phyloP scores from a whole-genome alignment of 768 basidiomycete genomes.

The Xanthoconium purpureum region DNA sequence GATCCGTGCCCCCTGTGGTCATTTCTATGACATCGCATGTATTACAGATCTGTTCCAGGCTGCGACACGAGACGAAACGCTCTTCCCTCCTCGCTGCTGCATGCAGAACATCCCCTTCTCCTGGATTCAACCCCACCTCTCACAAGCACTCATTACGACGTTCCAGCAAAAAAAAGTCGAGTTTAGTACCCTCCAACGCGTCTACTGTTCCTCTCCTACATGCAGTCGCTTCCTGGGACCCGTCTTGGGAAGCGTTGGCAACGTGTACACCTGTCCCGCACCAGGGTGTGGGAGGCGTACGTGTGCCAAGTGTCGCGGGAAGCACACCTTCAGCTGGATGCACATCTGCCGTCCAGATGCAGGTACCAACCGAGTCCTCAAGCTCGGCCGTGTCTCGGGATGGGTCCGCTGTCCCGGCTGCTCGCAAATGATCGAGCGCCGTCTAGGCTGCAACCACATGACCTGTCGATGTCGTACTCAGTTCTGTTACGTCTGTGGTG shows the following conservation, averaged over 20 bases:
- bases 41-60: slow-evolving; percentile 33
- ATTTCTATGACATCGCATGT: slow-evolving; percentile 36
- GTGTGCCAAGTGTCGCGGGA: slow-evolving; percentile 24
- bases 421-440: slow-evolving; percentile 38
- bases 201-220: slow-evolving; percentile 36
- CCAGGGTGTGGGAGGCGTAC: slow-evolving; percentile 19
- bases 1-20: slow-evolving; percentile 33
- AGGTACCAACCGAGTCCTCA: slow-evolving; percentile 24
- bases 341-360: slow-evolving; percentile 28
- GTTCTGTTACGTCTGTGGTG: slow-evolving; percentile 49
- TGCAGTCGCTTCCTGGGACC: slow-evolving; percentile 40
- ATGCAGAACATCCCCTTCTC: slow-evolving; percentile 27
- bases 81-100: slow-evolving; percentile 43
- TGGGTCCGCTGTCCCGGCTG: slow-evolving; percentile 43
- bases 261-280: slow-evolving; percentile 20
- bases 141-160: slow-evolving; percentile 12
- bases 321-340: slow-evolving; percentile 20
- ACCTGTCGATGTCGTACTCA: slow-evolving; percentile 38
- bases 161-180: slow-evolving; percentile 32
- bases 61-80: slow-evolving; percentile 36
- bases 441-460: slow-evolving; percentile 39
- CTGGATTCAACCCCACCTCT: slow-evolving; percentile 25
- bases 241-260: slow-evolving; percentile 11
- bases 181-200: slow-evolving; percentile 20
- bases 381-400: slow-evolving; percentile 25